A percentile compares a stretch with the other conserved stretches of the same genome.
Evolutionary conservation across 2,329 filamentous ascomycete species (phyloP).

Genomic region (Xylariales sp.): DNA sequence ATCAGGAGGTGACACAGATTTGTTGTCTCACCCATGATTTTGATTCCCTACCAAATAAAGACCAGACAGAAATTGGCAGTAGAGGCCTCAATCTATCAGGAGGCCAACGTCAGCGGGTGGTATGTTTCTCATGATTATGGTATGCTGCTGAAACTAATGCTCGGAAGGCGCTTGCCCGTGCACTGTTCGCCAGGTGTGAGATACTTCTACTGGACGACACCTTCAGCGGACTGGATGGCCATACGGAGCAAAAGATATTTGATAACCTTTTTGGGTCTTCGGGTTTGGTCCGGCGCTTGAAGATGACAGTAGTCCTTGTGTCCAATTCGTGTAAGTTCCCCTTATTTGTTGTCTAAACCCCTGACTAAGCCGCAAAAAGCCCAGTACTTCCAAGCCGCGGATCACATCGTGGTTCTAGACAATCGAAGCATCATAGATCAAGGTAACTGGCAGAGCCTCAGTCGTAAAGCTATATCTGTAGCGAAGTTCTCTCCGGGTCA

Average conservation of each 20-base stretch:
- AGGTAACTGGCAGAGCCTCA: slow-evolving; percentile 33
- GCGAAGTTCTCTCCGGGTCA: slow-evolving; percentile 26
- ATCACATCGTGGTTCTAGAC: slow-evolving; percentile 37
- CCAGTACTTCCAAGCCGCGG: slow-evolving; percentile 33
- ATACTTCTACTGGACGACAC: slow-evolving; percentile 31
- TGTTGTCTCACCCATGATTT: slow-evolving; percentile 24
- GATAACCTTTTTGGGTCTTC: slow-evolving; percentile 27
- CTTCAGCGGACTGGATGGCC: slow-evolving; percentile 31
- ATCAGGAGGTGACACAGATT: slow-evolving; percentile 21
- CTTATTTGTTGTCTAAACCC: no score
- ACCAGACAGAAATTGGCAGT: slow-evolving; percentile 16
- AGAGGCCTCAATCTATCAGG: slow-evolving; percentile 24
- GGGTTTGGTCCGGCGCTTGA: no score
- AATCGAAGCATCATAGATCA: slow-evolving; percentile 30
- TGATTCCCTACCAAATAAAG: slow-evolving; percentile 13
- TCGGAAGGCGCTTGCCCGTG: slow-evolving; percentile 32
- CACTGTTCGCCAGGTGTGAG: slow-evolving; percentile 24
- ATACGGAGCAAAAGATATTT: slow-evolving; percentile 27
- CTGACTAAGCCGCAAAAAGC: no score
- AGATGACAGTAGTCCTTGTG: no score
- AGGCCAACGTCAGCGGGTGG: slow-evolving; percentile 25
- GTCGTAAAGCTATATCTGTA: slow-evolving; percentile 25
- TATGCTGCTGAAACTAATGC: background rate
- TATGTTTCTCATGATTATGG: slow-evolving; percentile 16
- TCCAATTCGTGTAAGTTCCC: no score